Evolutionary conservation across 768 basidiomycete genomes (phyloP), one percentile per base, ranked within the genome.

Genomic region (Hygrophoropsis aurantiaca): DNA sequence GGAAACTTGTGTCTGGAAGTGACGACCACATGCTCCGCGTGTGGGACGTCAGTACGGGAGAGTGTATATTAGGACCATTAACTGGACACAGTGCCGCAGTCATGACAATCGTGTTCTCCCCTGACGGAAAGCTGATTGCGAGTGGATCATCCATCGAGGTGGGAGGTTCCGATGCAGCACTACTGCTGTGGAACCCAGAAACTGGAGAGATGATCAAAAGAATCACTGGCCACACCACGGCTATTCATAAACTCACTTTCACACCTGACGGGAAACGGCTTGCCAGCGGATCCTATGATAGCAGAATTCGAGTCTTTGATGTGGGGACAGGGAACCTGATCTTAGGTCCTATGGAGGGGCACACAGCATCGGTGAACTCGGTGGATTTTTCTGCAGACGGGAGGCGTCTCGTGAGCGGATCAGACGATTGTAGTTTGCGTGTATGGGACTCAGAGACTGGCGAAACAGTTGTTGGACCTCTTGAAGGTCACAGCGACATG

Each of bases 401-500:
- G 18, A 25, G 23, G 20, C 13, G 23, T 24, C 8, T 57, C 21
- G 45, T 49, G 26, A 51, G 47, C 7, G 42, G 32, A 34, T 50
- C 66, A 19, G 61, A 58, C 46, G 66, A 67, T 57, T 58, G 55
- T 24, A 60, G 65, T 1, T 49, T 65, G 21, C 60, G 65, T 47
- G 45, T 67, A 41, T 68, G 66, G 42, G 57, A 66, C 45, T 38
- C 64, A 5, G 64, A 64, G 52, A 58, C 59, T 40, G 77, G 78
- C 46, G 72, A 75, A 47, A 54, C 55, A 42, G 48, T 61, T 5
- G 42, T 58, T 27, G 55, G 50, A 3, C 53, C 57, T 4, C 32
- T 59, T 5, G n/a, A 46, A 27, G 58, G 50, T 7, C 57, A 61
- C 44, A 30, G 8, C 15, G 49, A 44, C 36, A 37, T 34, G 10